Evolutionary conservation across 2,329 filamentous ascomycete genomes (phyloP).

Genomic region (Trichophaea hybrida): DNA sequence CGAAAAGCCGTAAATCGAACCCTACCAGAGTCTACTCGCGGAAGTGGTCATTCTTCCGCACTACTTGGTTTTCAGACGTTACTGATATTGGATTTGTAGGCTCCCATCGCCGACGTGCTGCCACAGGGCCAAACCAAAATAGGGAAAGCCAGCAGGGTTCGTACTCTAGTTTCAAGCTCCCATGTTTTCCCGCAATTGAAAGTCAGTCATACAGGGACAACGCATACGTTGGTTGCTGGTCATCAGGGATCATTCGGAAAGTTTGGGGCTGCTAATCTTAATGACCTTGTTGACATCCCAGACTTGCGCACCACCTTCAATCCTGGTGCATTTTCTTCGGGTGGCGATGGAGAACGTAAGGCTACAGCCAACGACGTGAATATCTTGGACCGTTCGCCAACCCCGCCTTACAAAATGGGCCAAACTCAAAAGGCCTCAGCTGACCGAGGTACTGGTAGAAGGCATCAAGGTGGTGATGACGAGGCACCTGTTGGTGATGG

Average conservation of each 20-base stretch:
- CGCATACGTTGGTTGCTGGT: neutral
- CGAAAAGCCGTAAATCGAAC: neutral
- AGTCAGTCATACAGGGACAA: neutral
- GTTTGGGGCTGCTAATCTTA: slow-evolving; percentile 8
- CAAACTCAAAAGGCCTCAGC: neutral
- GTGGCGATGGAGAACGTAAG: neutral
- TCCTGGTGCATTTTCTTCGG: slow-evolving; percentile 11
- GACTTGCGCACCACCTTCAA: slow-evolving; percentile 17
- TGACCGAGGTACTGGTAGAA: neutral
- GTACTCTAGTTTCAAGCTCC: neutral
- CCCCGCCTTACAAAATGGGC: slow-evolving; percentile 2
- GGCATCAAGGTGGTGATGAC: neutral
- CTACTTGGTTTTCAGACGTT: neutral
- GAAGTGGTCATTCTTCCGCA: neutral
- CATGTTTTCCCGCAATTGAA: neutral
- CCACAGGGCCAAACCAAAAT: neutral
- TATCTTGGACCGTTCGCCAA: slow-evolving; percentile 14
- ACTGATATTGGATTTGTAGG: slow-evolving; percentile 3
- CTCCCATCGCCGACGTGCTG: slow-evolving; percentile 3
- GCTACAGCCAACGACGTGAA: slow-evolving; percentile 1
- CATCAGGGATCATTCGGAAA: neutral
- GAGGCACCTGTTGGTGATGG: neutral
- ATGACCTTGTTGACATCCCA: slow-evolving; percentile 18
- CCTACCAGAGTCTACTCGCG: neutral
- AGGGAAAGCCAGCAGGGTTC: neutral